Base-by-base conservation (phyloP, 495 filamentous ascomycete genomes). In the Acidiella bohemica region DNA sequence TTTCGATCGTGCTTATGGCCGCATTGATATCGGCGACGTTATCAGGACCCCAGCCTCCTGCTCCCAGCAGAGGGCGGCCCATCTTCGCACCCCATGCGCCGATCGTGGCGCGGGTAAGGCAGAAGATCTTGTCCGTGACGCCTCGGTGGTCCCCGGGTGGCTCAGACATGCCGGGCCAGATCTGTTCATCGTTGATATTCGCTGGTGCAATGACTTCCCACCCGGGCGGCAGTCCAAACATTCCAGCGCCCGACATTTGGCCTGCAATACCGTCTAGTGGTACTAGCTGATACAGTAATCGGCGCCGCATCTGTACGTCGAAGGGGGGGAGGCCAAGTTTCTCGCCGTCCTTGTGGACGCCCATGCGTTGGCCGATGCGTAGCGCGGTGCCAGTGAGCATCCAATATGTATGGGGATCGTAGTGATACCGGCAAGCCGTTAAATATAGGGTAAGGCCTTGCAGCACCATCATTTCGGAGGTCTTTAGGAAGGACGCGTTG, bases 111-210 rank as follows among this genome's bases (percentile, higher is more conserved):
- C 50, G 28, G 4, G 36, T 33, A 8, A 53, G 37, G 32, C 35
- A 41, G 32, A 44, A 53, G 12, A 50, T 53, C 46, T 49, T 46
- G 11, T 53, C 50, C 13, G 50, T 53, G 4, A 46, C 41, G 19
- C 35, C 42, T 19, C 21, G 42, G 1, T 14, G 17, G 16, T 43
- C 39, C 11, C 29, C 19, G 7, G 42, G 40, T 8, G 40, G 9
- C 8, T 53, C 20, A 3, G 24, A 20, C 49, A 52, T 52, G 8
- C 30, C 44, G 5, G 49, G 49, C 25, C 39, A 42, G 17, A 55
- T 26, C 23, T 55, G 44, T 11, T 19, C 30, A 26, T 55, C 52
- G 36, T 53, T 53, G 21, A 55, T 12, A 28, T 56, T 56, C 11
- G 39, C 17, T 2, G 50, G 50, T 26, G n/a, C 12, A 17, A 41